phyloP scores from a whole-genome alignment of 331 rosid genomes.

The Quercus lobata region DNA sequence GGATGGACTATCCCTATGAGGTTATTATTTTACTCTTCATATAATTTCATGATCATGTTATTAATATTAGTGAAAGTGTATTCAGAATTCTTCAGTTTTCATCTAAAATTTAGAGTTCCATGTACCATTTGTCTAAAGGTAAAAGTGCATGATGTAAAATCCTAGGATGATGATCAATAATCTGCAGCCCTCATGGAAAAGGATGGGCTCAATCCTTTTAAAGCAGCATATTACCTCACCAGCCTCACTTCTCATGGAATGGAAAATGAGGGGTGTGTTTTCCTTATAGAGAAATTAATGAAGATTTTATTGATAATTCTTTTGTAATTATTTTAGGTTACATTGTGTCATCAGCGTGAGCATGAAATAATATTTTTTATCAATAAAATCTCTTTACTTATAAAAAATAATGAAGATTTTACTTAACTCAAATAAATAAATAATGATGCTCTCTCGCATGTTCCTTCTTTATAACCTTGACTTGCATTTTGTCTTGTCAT shows the following conservation, averaged over 20 bases:
- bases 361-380: no score
- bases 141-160: neutral
- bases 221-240: neutral
- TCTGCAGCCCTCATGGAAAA: neutral
- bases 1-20: slow-evolving; percentile 94
- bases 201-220: neutral
- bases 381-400: no score
- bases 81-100: neutral
- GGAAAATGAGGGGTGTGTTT: no score
- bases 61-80: neutral
- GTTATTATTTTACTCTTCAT: slow-evolving; percentile 26
- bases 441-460: no score
- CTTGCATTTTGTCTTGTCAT: neutral
- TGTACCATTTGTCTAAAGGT: neutral
- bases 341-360: no score
- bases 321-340: no score
- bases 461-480: neutral
- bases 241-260: neutral
- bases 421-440: no score
- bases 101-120: neutral
- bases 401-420: no score
- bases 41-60: neutral
- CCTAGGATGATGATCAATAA: neutral
- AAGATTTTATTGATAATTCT: no score
- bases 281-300: no score